These are phyloP conservation scores for Microdochium paspali DNA, from an alignment of 2,329 filamentous ascomycete species.

Conservation along the genomic window DNA sequence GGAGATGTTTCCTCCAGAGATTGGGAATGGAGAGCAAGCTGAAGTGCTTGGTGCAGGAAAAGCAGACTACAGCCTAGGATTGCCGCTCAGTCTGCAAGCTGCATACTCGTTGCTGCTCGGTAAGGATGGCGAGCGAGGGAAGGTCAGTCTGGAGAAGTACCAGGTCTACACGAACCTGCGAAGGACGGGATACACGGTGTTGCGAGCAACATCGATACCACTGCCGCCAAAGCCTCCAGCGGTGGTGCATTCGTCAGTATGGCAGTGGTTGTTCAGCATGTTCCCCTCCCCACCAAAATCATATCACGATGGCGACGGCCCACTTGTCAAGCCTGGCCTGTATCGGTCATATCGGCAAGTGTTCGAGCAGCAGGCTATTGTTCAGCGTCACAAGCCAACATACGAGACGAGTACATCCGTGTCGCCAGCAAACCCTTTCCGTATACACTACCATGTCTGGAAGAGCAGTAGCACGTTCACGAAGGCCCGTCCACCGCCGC, in stretches of 20 bases:
- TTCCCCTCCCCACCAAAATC: conserved; percentile 19
- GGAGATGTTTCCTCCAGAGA: conserved; percentile 31
- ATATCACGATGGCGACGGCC: conserved; percentile 33
- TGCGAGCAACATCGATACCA: conserved; percentile 42
- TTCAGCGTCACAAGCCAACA: conserved; percentile 58
- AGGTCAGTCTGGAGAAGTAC: conserved; percentile 66
- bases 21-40: conserved; percentile 5
- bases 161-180: conserved; percentile 82
- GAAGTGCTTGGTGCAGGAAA: conserved; percentile 17
- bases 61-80: conserved; percentile 46
- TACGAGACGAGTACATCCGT: conserved; percentile 14
- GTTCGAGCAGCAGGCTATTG: conserved; percentile 66
- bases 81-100: conserved; percentile 86
- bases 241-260: conserved; percentile 21
- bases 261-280: conserved; percentile 45
- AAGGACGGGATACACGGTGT: conserved; percentile 71
- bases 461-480: conserved; percentile 62
- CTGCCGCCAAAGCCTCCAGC: conserved; percentile 6
- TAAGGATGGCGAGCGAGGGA: conserved; percentile 50
- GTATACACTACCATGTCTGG: conserved; percentile 73
- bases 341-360: conserved; percentile 61
- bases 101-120: conserved; percentile 82
- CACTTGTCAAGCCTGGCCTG: conserved; percentile 52
- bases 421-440: conserved; percentile 46
- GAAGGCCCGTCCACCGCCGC: conserved; percentile 67